phyloP scores from a whole-genome alignment of 2,329 filamentous ascomycete species.

The Colletotrichum sansevieriae region DNA sequence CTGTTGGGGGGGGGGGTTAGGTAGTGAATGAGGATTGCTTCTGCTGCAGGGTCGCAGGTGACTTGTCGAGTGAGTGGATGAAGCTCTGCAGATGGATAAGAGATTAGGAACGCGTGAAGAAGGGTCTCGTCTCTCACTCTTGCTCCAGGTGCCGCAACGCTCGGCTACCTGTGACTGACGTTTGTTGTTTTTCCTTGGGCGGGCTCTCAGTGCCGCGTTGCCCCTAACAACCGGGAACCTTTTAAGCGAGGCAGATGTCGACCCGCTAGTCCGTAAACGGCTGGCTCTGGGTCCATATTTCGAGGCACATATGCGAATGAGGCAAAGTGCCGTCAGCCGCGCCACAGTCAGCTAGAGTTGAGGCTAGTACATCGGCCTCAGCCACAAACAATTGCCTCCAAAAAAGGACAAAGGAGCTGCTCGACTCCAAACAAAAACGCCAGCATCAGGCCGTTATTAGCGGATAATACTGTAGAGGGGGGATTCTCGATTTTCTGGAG shows the following conservation, averaged over 20 bases:
- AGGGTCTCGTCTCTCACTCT: not conserved
- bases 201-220: slow-evolving; percentile 28
- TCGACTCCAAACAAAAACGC: no score
- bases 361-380: not conserved
- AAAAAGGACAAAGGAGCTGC: slow-evolving; percentile 2
- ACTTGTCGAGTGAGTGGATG: slow-evolving; percentile 17
- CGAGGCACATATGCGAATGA: not conserved
- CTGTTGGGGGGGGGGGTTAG: slow-evolving; percentile 25
- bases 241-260: slow-evolving; percentile 35
- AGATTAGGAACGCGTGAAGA: slow-evolving; percentile 25
- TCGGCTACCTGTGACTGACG: slow-evolving; percentile 32
- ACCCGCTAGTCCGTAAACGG: not conserved
- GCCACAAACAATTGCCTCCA: slow-evolving; percentile 34
- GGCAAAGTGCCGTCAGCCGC: not conserved
- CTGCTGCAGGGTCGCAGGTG: not conserved
- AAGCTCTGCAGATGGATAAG: slow-evolving; percentile 38
- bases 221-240: slow-evolving; percentile 41
- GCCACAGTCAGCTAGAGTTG: not conserved
- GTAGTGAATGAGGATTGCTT: slow-evolving; percentile 25
- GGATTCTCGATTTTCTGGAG: no score
- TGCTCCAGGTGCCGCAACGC: slow-evolving; percentile 9
- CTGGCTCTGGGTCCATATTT: no score
- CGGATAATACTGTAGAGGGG: no score
- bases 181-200: slow-evolving; percentile 41
- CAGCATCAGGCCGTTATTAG: not conserved